These are phyloP conservation scores for Candida methanosorbosa DNA, from an alignment of 805 yeast genomes.

Conservation along the genomic window DNA sequence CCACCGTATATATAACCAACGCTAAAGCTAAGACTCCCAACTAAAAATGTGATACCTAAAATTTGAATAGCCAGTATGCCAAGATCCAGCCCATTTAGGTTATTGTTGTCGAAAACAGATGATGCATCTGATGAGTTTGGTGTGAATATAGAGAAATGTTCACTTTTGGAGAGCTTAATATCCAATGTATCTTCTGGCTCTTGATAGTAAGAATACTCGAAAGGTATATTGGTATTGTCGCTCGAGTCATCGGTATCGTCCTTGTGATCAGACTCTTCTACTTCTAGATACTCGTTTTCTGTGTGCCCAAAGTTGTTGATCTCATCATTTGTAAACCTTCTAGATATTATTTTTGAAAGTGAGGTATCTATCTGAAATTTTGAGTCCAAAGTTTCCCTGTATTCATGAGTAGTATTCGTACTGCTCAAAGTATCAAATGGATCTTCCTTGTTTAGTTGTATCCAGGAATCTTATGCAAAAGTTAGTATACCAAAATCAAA, in stretches of 20 bases:
- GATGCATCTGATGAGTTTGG: too few relatives aligned
- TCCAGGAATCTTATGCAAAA: not conserved
- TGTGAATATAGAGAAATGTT: not conserved
- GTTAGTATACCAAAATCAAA: not conserved
- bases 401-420: too few relatives aligned
- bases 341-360: not conserved
- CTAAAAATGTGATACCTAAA: not conserved
- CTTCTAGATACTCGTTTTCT: too few relatives aligned
- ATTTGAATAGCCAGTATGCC: not conserved
- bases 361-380: not conserved
- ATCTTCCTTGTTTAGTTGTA: not conserved
- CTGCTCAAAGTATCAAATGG: too few relatives aligned
- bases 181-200: not conserved
- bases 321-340: not conserved
- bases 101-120: too few relatives aligned
- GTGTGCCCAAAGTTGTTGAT: too few relatives aligned
- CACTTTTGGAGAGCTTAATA: too few relatives aligned
- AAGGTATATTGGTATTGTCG: not conserved
- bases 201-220: not conserved
- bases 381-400: too few relatives aligned
- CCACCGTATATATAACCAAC: not conserved
- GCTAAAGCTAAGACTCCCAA: not conserved
- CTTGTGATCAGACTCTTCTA: not conserved
- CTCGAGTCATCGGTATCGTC: not conserved
- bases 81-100: too few relatives aligned